Evolutionary conservation across 2,329 filamentous ascomycete species (phyloP), one percentile per base, ranked within the genome.

Genomic region (Colletotrichum aenigma): DNA sequence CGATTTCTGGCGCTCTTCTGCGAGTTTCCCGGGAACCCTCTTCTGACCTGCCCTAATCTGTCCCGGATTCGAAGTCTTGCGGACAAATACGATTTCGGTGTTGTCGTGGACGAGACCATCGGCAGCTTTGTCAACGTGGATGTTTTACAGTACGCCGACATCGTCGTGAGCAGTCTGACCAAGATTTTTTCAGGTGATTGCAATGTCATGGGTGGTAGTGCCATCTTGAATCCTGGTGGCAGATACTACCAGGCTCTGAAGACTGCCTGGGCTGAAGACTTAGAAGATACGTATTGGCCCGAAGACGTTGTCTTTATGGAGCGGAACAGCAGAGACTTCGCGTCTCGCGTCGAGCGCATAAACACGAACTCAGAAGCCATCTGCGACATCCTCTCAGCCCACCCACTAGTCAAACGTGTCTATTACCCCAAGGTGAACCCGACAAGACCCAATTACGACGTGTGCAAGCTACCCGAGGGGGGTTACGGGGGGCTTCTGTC

Each of bases 181-280:
- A 99, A 99, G 84, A 94, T 98, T 70, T 99, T 99, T 86, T 98
- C 95, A 71, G 97, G 97, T 66, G 97, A 98, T 85, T 97, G 95
- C 84, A 98, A 99, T 84, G 97, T 99, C 79, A 98, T 98, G 96
- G 97, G 96, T 74, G 97, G 97, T 71, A 94, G 93, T 78, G 86
- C 89, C 61, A 91, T 93, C 70, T 82, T 93, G 61, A 93, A 93
- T 80, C 91, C 91, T 1, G 90, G 93, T 72, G 88, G 93, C n/a
- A 91, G 86, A 61, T 94, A 93, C 85, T 98, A 98, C 83, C 71
- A 83, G 4, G 79, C 85, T 1, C 85, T 99, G n/a, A 96, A 95
- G 82, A 82, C 87, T 7, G 88, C 89, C n/a, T 91, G 95, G 82
- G 85, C 86, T 6, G 83, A 84, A 10, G 91, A 94, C 58, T 97